phyloP scores from a whole-genome alignment of 768 basidiomycete species.

The Russula vinacea region DNA sequence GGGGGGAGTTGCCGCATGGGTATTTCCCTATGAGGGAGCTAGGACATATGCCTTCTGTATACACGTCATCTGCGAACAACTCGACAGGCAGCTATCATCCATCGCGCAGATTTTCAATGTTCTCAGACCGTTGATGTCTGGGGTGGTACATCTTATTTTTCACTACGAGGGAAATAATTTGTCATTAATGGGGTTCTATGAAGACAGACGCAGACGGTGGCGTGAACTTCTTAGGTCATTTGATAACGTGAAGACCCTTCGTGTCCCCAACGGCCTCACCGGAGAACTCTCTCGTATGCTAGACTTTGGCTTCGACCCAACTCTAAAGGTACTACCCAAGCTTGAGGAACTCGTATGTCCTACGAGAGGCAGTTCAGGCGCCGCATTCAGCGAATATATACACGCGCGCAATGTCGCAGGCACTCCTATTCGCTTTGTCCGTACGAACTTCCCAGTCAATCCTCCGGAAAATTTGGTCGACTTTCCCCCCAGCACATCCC shows the following conservation, averaged over 20 bases:
- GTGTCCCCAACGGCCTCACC: neutral
- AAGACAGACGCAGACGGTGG: neutral
- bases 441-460: neutral
- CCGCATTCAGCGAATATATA: neutral
- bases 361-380: neutral
- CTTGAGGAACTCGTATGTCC: neutral
- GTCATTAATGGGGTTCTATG: neutral
- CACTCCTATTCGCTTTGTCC: neutral
- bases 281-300: neutral
- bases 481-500: neutral
- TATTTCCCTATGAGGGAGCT: neutral
- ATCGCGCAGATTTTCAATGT: neutral
- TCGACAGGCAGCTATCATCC: neutral
- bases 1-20: neutral
- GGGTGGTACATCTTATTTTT: neutral
- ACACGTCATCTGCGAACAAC: neutral
- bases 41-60: neutral
- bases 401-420: neutral
- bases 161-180: neutral
- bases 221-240: neutral
- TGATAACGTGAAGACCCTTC: neutral
- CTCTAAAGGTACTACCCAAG: neutral
- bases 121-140: constrained; percentile 1
- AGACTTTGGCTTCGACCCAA: neutral
- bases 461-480: neutral